Evolutionary conservation across 441 rosid species (phyloP), one percentile per base, ranked within the genome.

Genomic region (Gossypium aridum): DNA sequence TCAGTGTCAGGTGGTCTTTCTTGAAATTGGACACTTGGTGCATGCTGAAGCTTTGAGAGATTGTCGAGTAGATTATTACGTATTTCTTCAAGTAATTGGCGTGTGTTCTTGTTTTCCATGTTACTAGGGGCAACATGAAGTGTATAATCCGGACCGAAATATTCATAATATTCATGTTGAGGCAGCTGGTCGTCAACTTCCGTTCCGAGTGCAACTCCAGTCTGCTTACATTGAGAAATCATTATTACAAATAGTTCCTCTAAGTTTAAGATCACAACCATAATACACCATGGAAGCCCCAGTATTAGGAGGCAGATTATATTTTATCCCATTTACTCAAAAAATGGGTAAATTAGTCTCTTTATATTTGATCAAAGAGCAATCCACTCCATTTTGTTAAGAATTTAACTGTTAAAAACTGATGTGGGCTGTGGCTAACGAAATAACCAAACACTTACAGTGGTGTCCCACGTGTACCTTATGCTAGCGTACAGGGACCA

Each of bases 11-110:
- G 97, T 28, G 83, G 87, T 69, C 93, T 86, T 82, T 92, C 98
- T 80, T 89, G 94, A 80, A 94, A 94, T 65, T 77, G 96, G 57
- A 94, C 93, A 80, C 97, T 90, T 31, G 98, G 97, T 71, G 98
- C 98, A 88, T 94, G 98, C 86, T 85, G 92, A 75, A 94, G 94
- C 83, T 72, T 92, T 55, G 97, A 86, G 77, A 94, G 94, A 79
- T 94, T 79, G 8, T 90, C 94, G 14, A 94, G 96, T 77, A 94
- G 90, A 83, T 89, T 87, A 72, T 64, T 78, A 43, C 86, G 88
- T 81, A 89, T 90, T 19, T 85, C 91, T 57, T 89, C 93, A 53
- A 90, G 90, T 70, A 85, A 66, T 63, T 77, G 91, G 17, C 83
- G 88, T 1, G 91, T 83, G 77, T 90, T 90, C 85, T 90, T 90